Conservation (phyloP, 768 basidiomycete genomes). For the Boletus edulis region DNA sequence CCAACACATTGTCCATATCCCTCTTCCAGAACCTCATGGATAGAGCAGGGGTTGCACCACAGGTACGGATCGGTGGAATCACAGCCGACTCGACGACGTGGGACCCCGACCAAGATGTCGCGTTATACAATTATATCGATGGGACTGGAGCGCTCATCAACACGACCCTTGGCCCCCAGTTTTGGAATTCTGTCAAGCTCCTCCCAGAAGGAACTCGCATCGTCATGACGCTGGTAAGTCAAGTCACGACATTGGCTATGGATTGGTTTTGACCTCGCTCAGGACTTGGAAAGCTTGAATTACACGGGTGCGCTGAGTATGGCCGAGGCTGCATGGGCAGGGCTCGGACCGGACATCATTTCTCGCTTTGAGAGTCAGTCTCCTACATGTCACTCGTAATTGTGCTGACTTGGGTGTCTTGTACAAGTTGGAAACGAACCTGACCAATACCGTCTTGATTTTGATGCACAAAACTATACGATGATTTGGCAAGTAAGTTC, state of each 20-base stretch:
- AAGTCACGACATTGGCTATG: background rate
- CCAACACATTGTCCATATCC: constrained; percentile 43
- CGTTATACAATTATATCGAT: constrained; percentile 41
- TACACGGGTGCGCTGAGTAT: constrained; percentile 42
- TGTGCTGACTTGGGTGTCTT: background rate
- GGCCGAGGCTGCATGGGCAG: constrained; percentile 40
- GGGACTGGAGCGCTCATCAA: constrained; percentile 43
- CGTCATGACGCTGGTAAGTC: constrained; percentile 42
- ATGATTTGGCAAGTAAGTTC: constrained; percentile 42
- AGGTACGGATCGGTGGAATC: constrained; percentile 52
- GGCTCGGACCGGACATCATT: constrained; percentile 37
- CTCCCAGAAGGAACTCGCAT: constrained; percentile 48
- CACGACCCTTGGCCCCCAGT: constrained; percentile 49
- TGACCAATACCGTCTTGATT: constrained; percentile 43
- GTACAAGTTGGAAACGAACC: constrained; percentile 50
- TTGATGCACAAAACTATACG: constrained; percentile 44
- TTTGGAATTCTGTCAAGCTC: constrained; percentile 44
- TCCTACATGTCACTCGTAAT: background rate
- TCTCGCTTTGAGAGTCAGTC: constrained; percentile 45
- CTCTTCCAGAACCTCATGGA: constrained; percentile 45
- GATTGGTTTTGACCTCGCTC: background rate
- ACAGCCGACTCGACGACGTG: constrained; percentile 54
- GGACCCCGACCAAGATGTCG: constrained; percentile 36
- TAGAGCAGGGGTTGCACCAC: constrained; percentile 43
- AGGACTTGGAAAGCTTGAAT: constrained; percentile 46